Evolutionary conservation across 2,329 filamentous ascomycete species (phyloP), one percentile per base, ranked within the genome.

Genomic region (Sporothrix euskadiensis): DNA sequence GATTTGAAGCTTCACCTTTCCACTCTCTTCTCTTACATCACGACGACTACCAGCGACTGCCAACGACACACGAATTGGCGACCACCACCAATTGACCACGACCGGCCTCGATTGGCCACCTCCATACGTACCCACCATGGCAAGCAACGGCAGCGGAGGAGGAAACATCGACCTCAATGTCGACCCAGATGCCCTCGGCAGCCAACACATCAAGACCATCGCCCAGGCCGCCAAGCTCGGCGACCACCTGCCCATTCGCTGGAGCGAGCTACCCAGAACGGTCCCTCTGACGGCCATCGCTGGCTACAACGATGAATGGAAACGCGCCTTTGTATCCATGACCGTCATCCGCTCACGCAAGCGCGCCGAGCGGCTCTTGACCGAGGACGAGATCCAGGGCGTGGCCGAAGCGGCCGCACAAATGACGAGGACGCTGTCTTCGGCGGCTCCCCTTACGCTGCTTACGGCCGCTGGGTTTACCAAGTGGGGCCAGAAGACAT

Each of bases 331-430:
- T 39, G 61, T 77, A 14, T 71, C 74, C 7, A 49, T 75, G 49
- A 56, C 57, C 26, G 71, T 77, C 26, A 65, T 77, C 5, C 71
- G 74, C 52, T 66, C 72, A 6, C 75, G 73, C 44, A 73, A 66
- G 65, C 73, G 73, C 6, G 73, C 72, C 19, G 54, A 73, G 59
- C 76, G 77, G 16, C 26, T 35, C 35, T 73, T 78, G 39, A 73
- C 73, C n/a, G 68, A 61, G 52, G 66, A 75, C 1, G 77, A 78
- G 73, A 63, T 73, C 2, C 75, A 78, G 68, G 61, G 73, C 44
- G 69, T 78, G 26, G 69, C 75, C n/a, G 47, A 39, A 22, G 75
- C 77, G 70, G 72, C 68, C 32, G 73, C 73, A 63, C 73, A 74
- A 47, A 49, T 72, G 35, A 63, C 73, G 12, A 68, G 52, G 49